Base-by-base conservation (phyloP, 2,329 filamentous ascomycete genomes). In the Bertia moriformis region DNA sequence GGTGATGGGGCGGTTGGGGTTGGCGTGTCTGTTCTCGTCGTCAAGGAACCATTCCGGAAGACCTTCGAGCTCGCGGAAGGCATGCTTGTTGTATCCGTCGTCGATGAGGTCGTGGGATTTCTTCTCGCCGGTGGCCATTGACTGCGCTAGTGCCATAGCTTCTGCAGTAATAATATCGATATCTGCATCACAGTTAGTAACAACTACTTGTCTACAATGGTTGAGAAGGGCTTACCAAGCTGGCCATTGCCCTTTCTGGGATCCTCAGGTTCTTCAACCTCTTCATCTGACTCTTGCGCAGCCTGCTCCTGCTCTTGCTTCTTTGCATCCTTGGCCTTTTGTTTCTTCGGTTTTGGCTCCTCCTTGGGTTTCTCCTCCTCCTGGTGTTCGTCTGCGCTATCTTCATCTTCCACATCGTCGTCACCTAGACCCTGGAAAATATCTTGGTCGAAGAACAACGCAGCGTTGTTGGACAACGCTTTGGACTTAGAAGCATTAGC, bases 121-220 rank as follows among this genome's bases (percentile, higher is more conserved):
- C 58, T 81, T 88, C 54, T 89, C 72, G 35, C 89, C 89, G 0
- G 82, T 86, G 3, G 88, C 91, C 42, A 98, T 78, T 53, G 86
- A 75, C 47, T 96, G 91, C 1, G 91, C 93, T 14, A 98, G 71
- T 1, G 89, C 93, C 91, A 98, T 98, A 46, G 93, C 91, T 66
- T 98, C 91, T 4, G 87, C 91, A n/a, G 91, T 98, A 53, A 96
- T 93, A 51, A 98, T 96, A 56, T 96, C 87, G 60, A 98, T 93
- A 54, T 95, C 88, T 70, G 59, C 55, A 18, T 40, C 36, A 52
- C 37, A 41, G 24, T 14, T 19, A 13, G 18, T 22, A 35, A 14
- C 18, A 37, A 46, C 64, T 55, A 64, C 77, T 74, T 69, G 30
- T 69, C 62, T 49, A 69, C 73, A 41, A 78, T 79, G 49, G 83